These are phyloP conservation scores for Yamagishiella unicocca DNA, from an alignment of 139 green algal genomes.

Conservation along the genomic window DNA sequence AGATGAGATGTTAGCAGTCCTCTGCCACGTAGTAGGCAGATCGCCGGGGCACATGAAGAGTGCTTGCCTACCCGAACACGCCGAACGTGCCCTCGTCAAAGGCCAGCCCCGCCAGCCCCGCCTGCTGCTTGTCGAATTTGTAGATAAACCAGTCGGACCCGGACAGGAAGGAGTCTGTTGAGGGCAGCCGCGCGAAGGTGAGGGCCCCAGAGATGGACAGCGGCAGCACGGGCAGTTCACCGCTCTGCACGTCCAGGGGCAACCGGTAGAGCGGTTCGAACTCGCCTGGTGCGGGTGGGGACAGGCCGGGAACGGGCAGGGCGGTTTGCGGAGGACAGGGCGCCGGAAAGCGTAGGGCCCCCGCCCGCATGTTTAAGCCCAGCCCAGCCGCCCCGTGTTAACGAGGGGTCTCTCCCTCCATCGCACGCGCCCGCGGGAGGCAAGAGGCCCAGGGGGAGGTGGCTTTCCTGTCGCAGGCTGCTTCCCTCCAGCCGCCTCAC, in stretches of 20 bases:
- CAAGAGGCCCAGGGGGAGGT: too few species aligned
- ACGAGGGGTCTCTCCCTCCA: too few species aligned
- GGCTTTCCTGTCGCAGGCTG: too few species aligned
- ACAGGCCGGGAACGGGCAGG: not conserved
- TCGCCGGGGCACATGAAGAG: not conserved
- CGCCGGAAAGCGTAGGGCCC: too few species aligned
- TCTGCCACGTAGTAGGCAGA: too few species aligned
- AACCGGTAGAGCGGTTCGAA: conserved; percentile 88
- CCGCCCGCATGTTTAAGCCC: too few species aligned
- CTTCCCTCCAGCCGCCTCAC: not conserved
- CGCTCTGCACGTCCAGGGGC: conserved; percentile 81
- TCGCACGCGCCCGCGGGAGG: too few species aligned
- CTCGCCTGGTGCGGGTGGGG: conserved; percentile 58
- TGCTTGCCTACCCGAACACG: conserved; percentile 59
- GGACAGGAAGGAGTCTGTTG: conserved; percentile 64
- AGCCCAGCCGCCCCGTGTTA: too few species aligned
- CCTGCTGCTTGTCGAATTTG: conserved; percentile 79
- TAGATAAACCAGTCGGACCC: conserved; percentile 86
- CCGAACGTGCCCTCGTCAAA: conserved; percentile 94
- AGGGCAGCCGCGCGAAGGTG: conserved; percentile 70
- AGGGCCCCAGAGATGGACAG: conserved; percentile 86
- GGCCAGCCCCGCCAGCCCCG: conserved; percentile 80
- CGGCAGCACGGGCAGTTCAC: conserved; percentile 87
- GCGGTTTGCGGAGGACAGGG: too few species aligned
- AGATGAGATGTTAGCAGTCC: too few species aligned